Evolutionary conservation across 129 eudicot species (phyloP), one percentile per base, ranked within the genome.

Genomic region (Scalesia atractyloides): DNA sequence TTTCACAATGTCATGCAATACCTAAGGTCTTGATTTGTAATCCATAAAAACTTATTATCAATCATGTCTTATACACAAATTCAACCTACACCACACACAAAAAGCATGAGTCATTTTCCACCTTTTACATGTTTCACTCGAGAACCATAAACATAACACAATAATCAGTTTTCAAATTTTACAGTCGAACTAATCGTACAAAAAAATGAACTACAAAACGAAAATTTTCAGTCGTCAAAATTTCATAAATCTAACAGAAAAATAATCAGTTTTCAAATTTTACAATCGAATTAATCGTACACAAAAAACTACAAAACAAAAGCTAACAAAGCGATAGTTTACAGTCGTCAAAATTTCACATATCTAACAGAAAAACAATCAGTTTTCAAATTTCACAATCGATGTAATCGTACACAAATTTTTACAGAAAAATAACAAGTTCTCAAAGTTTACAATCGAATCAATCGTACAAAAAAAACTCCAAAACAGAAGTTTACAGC

Each of bases 101-200:
- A 26, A 24, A 2, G 1, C 46, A 57, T 67, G 13, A 34, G 30
- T 26, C 16, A 44, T 18, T 76, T 68, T 76, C 10, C 18, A 12
- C 59, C 52, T 67, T 76, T 76, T 67, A 76, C 80, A 67, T 60
- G 69, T 67, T 76, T 76, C 61, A 48, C 70, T 57, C 68, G 68
- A 72, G 76, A 72, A 72, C n/a, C 76, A 59, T 61, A 68, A 26
- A 59, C 59, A 17, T 22, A 72, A 57, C 63, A 22, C 30, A 18
- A 73, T 16, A 47, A 47, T 61, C 16, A 41, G 69, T 61, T 61
- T 30, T 1, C 36, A 73, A 73, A 73, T 46, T 57, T 60, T 46
- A 26, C 19, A 11, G 26, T 44, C 41, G 33, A 57, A 22, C 9
- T n/a, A 59, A 44, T 41, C 48, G 33, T 46, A 61, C 15, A 39